Evolutionary conservation across 805 yeast species (phyloP), one percentile per base, ranked within the genome.

Genomic region (Vanderwaltozyma yarrowii): DNA sequence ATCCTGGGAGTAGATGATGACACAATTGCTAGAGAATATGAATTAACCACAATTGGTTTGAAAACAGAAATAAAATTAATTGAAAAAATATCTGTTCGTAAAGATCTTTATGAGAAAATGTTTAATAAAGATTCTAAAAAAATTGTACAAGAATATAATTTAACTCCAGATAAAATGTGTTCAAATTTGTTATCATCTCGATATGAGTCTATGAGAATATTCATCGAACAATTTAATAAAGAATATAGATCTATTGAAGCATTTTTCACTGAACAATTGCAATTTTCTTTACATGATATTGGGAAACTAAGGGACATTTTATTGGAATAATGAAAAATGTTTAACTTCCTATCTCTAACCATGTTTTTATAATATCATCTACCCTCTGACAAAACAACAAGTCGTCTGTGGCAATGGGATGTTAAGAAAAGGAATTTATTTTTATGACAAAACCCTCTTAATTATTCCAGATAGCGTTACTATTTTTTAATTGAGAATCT

Each of bases 21-120:
- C 45, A 73, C 76, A 1, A 67, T 84, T 28, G 76, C 85, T 1
- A 70, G 76, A 45, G 95, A 85, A 51, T 86, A 83, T 51, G 92
- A 80, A 53, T 61, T 85, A 49, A 81, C 94, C 1, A 66, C 79
- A 0, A 54, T 70, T 33, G 94, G 94, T 0, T 60, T 81, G 36
- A 47, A 45, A 35, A 76, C 80, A 2, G 74, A 72, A 36, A 21
- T 20, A 10, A 43, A 43, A 28, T 32, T 51, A 18, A 32, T 44
- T 15, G 35, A 44, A 15, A 45, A 40, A 35, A 65, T 67, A 40
- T 62, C 61, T 8, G 46, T 49, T 4, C 56, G 74, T 33, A 62
- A 52, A 36, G 53, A 54, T 14, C 56, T 61, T 36, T 73, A 65
- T 40, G 30, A 51, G 32, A 49, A 52, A 16, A 57, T 49, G 44